phyloP scores from a whole-genome alignment of 2,329 filamentous ascomycete genomes.

The Lachnellula suecica region DNA sequence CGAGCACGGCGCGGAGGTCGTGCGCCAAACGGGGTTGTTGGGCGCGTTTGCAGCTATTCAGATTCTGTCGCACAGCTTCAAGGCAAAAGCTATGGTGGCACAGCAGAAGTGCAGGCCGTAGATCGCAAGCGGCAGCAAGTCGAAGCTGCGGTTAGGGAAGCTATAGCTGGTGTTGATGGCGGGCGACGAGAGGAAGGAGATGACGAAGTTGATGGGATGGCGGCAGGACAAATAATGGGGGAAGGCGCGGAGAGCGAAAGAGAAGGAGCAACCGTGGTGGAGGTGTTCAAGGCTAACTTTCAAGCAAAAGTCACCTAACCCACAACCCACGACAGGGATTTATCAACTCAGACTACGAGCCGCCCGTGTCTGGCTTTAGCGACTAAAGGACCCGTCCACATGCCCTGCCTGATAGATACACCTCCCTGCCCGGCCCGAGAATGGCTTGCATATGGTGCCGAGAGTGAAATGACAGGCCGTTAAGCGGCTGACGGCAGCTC shows the following conservation, averaged over 20 bases:
- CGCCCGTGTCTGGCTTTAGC: too few relatives aligned
- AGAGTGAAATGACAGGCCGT: too few relatives aligned
- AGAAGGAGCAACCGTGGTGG: background rate
- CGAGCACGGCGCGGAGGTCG: constrained; percentile 4
- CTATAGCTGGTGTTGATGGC: background rate
- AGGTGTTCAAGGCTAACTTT: background rate
- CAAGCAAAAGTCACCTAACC: background rate
- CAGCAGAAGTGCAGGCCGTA: background rate
- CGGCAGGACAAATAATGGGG: constrained; percentile 2
- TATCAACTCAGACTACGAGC: too few relatives aligned
- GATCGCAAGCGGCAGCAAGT: background rate
- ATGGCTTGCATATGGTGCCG: too few relatives aligned
- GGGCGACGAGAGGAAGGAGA: background rate
- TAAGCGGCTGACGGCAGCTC: background rate
- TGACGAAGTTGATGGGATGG: background rate
- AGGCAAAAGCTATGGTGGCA: background rate
- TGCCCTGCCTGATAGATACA: background rate
- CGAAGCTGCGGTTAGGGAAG: background rate
- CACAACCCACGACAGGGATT: too few relatives aligned
- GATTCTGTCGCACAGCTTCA: constrained; percentile 3
- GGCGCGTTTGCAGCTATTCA: constrained; percentile 13
- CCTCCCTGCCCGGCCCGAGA: too few relatives aligned
- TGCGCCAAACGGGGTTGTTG: constrained; percentile 16
- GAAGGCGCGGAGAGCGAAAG: constrained; percentile 1
- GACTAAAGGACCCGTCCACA: too few relatives aligned